These are phyloP conservation scores for Rutstroemia sp. DNA, from an alignment of 2,329 filamentous ascomycete genomes.

Conservation along the genomic window DNA sequence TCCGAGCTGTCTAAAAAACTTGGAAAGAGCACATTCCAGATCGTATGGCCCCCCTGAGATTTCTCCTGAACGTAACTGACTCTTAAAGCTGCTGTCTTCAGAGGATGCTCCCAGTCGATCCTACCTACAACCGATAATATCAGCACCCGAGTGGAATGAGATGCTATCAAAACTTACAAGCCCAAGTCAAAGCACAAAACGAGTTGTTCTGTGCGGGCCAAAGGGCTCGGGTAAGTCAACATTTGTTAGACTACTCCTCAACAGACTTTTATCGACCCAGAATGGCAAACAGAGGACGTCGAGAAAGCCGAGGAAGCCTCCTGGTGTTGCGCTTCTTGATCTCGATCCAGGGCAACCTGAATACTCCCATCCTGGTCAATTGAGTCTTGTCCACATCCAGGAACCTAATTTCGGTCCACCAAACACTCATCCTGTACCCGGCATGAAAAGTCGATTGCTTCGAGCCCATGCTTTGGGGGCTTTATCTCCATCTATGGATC, in stretches of 20 bases:
- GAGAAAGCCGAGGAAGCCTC: constrained; percentile 9
- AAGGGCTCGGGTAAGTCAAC: constrained; percentile 73
- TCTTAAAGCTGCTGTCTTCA: constrained; percentile 43
- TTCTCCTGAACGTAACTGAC: not conserved
- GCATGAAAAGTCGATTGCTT: constrained; percentile 35
- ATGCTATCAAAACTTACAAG: constrained; percentile 23
- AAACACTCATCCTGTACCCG: constrained; percentile 51
- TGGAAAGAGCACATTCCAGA: constrained; percentile 38
- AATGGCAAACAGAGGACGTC: not conserved
- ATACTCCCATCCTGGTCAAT: constrained; percentile 60
- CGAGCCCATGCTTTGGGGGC: constrained; percentile 61
- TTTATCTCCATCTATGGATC: constrained; percentile 56
- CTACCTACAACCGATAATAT: constrained; percentile 46
- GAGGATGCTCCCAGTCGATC: constrained; percentile 43
- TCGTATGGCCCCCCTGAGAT: constrained; percentile 33
- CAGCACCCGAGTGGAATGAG: constrained; percentile 54
- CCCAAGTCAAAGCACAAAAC: constrained; percentile 30
- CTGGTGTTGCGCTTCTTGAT: constrained; percentile 51
- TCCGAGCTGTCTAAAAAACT: constrained; percentile 10
- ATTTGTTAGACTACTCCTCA: constrained; percentile 58
- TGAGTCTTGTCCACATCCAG: constrained; percentile 58
- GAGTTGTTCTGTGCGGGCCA: constrained; percentile 57
- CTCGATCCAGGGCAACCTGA: constrained; percentile 74
- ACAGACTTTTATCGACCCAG: constrained; percentile 46
- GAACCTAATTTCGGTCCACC: constrained; percentile 57